These are phyloP conservation scores for Stagonosporopsis cucurbitacearum DNA, from an alignment of 2,329 filamentous ascomycete species.

Conservation along the genomic window DNA sequence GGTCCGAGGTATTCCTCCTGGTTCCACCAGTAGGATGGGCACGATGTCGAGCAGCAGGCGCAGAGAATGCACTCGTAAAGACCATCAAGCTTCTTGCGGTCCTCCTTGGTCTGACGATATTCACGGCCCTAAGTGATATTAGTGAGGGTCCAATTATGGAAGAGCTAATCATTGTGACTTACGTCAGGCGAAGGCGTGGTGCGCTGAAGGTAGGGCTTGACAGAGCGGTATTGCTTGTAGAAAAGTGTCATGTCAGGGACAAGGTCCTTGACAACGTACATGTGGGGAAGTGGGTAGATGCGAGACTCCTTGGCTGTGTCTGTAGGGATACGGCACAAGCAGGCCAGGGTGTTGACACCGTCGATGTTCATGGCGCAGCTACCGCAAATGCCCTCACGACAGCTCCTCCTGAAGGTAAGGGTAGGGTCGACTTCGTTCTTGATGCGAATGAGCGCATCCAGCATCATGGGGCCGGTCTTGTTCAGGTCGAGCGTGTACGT, in stretches of 20 bases:
- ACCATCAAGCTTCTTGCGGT: conserved; percentile 95
- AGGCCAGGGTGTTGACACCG: conserved; percentile 96
- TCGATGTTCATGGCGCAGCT: conserved; percentile 99
- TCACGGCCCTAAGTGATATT: conserved; percentile 75
- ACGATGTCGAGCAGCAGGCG: conserved; percentile 98
- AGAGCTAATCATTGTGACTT: conserved; percentile 51
- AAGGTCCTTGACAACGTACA: conserved; percentile 98
- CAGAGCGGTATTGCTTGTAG: conserved; percentile 99
- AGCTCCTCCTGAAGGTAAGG: conserved; percentile 92
- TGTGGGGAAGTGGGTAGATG: conserved; percentile 98
- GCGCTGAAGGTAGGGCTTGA: conserved; percentile 97
- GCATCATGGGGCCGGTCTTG: conserved; percentile 98
- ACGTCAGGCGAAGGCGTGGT: conserved; percentile 84
- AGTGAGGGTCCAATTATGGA: conserved; percentile 12
- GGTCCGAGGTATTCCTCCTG: conserved; percentile 97
- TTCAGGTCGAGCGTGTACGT: conserved; percentile 93
- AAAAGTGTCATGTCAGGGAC: conserved; percentile 97
- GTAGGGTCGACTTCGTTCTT: conserved; percentile 99
- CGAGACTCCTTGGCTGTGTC: conserved; percentile 82
- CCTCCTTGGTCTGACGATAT: conserved; percentile 86
- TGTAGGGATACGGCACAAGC: conserved; percentile 92
- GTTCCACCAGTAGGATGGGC: conserved; percentile 99
- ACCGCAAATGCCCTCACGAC: conserved; percentile 97
- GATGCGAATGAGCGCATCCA: conserved; percentile 95
- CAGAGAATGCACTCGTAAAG: conserved; percentile 99